Conservation (phyloP, 2,329 filamentous ascomycete genomes). For the Mariannaea elegans region DNA sequence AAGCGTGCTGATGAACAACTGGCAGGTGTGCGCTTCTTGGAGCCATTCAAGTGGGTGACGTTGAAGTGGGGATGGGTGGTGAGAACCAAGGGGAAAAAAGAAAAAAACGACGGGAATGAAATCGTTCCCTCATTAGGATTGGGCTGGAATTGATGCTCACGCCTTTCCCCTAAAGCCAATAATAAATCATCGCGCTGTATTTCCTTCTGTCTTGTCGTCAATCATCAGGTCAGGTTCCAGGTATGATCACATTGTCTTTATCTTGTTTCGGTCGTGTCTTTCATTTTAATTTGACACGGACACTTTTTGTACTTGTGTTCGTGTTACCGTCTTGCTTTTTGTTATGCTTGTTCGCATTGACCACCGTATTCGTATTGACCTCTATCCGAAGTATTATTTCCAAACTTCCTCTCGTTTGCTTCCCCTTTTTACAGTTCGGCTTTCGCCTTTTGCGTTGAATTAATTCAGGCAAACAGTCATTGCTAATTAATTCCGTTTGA, state of each 20-base stretch:
- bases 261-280: conserved; percentile 4
- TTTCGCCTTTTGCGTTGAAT: not conserved
- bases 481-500: too few relatives aligned
- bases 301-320: not conserved
- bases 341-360: not conserved
- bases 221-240: conserved; percentile 17
- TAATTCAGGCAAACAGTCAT: not conserved
- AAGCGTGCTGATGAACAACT: not conserved
- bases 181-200: not conserved
- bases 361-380: conserved; percentile 19
- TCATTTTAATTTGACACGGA: conserved; percentile 4
- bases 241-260: conserved; percentile 19
- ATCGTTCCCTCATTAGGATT: not conserved
- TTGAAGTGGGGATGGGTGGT: not conserved
- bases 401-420: not conserved
- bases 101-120: not conserved
- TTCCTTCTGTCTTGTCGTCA: not conserved
- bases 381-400: not conserved
- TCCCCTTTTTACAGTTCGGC: not conserved
- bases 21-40: not conserved
- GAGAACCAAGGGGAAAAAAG: not conserved
- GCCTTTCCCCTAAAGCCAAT: not conserved
- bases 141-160: not conserved
- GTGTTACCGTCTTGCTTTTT: conserved; percentile 1
- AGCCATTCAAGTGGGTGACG: not conserved